phyloP scores from a whole-genome alignment of 1,284 basidiomycete species.

The Malassezia yamatoensis region DNA sequence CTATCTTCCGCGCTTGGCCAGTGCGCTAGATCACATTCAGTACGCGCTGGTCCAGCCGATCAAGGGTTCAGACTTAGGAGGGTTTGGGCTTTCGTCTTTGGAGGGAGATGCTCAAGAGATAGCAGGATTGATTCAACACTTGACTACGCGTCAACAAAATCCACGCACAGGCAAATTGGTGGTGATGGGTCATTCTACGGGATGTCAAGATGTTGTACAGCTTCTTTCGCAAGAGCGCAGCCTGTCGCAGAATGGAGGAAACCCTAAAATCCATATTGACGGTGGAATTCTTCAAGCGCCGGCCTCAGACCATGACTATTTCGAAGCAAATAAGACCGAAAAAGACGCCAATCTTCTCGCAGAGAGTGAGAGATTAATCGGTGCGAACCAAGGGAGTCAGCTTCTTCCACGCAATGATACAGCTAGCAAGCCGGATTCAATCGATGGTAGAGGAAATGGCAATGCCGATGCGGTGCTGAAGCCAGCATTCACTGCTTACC shows the following conservation, averaged over 20 bases:
- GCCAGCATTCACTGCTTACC: constrained; percentile 39
- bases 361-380: constrained; percentile 16
- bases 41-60: constrained; percentile 34
- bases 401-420: constrained; percentile 18
- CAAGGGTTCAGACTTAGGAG: constrained; percentile 32
- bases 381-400: constrained; percentile 4
- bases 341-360: constrained; percentile 2
- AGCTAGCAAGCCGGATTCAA: constrained; percentile 5
- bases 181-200: constrained; percentile 44
- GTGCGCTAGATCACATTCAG: constrained; percentile 10
- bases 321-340: constrained; percentile 14
- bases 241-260: constrained; percentile 4
- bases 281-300: constrained; percentile 42
- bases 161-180: constrained; percentile 23
- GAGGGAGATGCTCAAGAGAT: constrained; percentile 43
- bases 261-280: constrained; percentile 15
- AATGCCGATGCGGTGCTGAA: constrained; percentile 24
- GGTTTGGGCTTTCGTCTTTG: constrained; percentile 30
- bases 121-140: constrained; percentile 20
- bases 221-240: constrained; percentile 20
- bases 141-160: constrained; percentile 11
- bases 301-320: constrained; percentile 37
- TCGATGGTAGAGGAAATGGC: constrained; percentile 14
- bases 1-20: constrained; percentile 25
- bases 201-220: constrained; percentile 38